A percentile compares a stretch with the other conserved stretches of the same genome.
phyloP scores from a whole-genome alignment of 495 filamentous ascomycete species.

The Chlorociboria aeruginascens region DNA sequence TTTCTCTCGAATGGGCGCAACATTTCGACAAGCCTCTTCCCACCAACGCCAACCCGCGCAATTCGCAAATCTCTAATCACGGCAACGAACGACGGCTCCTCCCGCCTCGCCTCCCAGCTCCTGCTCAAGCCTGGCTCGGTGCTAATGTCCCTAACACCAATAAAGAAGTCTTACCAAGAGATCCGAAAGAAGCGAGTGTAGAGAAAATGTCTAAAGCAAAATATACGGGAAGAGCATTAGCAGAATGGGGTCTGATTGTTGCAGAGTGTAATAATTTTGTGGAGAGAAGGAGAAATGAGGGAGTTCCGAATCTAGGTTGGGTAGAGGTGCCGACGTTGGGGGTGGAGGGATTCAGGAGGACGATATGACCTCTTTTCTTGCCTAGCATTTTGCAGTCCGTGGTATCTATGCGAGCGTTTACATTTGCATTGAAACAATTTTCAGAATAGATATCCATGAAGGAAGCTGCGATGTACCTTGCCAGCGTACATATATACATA shows the following conservation, averaged over 20 bases:
- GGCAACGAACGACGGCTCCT: slow-evolving; percentile 44
- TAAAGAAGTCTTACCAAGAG: slow-evolving; percentile 8
- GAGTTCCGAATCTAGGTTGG: slow-evolving; percentile 57
- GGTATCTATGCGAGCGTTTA: too few species aligned
- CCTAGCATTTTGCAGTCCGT: too few species aligned
- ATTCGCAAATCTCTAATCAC: background rate
- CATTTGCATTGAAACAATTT: too few species aligned
- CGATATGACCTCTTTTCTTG: slow-evolving; percentile 4
- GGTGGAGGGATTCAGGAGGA: slow-evolving; percentile 70
- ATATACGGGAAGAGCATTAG: slow-evolving; percentile 79
- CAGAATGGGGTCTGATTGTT: slow-evolving; percentile 81
- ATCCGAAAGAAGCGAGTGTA: slow-evolving; percentile 5
- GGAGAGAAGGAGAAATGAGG: slow-evolving; percentile 74
- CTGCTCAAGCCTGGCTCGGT: slow-evolving; percentile 30
- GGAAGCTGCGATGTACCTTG: too few species aligned
- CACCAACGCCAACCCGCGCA: slow-evolving; percentile 20
- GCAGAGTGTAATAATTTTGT: slow-evolving; percentile 88
- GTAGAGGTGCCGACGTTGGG: slow-evolving; percentile 84
- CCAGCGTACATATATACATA: too few species aligned
- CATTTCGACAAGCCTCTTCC: slow-evolving; percentile 30
- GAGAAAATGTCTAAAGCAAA: slow-evolving; percentile 25
- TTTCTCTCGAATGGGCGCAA: slow-evolving; percentile 56
- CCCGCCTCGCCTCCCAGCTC: slow-evolving; percentile 64
- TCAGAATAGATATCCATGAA: too few species aligned
- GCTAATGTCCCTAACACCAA: slow-evolving; percentile 7